Conservation (phyloP, 768 basidiomycete species). For the Boletus sensibilis region DNA sequence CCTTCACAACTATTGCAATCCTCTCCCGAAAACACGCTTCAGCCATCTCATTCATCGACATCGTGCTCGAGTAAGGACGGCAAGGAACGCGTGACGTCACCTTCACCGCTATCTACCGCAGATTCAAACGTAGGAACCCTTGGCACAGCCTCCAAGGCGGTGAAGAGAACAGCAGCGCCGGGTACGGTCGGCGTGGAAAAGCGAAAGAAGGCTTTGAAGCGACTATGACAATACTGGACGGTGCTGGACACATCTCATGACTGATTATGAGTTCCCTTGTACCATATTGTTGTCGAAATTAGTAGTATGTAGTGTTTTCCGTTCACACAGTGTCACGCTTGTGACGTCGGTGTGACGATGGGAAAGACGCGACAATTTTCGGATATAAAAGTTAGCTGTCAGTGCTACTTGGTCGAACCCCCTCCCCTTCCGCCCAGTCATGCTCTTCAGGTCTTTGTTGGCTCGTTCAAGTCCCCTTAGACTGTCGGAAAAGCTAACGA, state of each 20-base stretch:
- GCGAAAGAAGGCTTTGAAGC: slow-evolving; percentile 85
- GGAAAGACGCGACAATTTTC: slow-evolving; percentile 15
- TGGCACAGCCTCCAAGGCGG: slow-evolving; percentile 50
- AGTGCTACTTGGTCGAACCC: not conserved
- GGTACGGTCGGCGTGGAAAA: slow-evolving; percentile 67
- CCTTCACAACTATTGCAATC: slow-evolving; percentile 39
- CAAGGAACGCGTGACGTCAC: slow-evolving; percentile 66
- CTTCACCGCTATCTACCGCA: slow-evolving; percentile 67
- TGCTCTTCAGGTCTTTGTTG: slow-evolving; percentile 26
- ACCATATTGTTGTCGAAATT: slow-evolving; percentile 4
- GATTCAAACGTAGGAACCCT: slow-evolving; percentile 61
- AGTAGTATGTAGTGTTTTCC: slow-evolving; percentile 5
- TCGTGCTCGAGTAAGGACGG: slow-evolving; percentile 31
- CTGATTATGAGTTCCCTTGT: not conserved
- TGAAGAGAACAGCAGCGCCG: slow-evolving; percentile 63
- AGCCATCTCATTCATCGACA: slow-evolving; percentile 37
- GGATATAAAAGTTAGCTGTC: not conserved
- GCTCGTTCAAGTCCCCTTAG: slow-evolving; percentile 10
- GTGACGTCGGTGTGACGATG: slow-evolving; percentile 25
- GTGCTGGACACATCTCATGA: slow-evolving; percentile 3
- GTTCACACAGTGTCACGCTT: slow-evolving; percentile 1
- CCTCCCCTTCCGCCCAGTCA: slow-evolving; percentile 1
- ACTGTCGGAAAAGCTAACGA: slow-evolving; percentile 7
- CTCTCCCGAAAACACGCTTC: slow-evolving; percentile 41
- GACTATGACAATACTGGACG: slow-evolving; percentile 48